phyloP scores from a whole-genome alignment of 1,284 basidiomycete species.

The Trichosporon sp. region DNA sequence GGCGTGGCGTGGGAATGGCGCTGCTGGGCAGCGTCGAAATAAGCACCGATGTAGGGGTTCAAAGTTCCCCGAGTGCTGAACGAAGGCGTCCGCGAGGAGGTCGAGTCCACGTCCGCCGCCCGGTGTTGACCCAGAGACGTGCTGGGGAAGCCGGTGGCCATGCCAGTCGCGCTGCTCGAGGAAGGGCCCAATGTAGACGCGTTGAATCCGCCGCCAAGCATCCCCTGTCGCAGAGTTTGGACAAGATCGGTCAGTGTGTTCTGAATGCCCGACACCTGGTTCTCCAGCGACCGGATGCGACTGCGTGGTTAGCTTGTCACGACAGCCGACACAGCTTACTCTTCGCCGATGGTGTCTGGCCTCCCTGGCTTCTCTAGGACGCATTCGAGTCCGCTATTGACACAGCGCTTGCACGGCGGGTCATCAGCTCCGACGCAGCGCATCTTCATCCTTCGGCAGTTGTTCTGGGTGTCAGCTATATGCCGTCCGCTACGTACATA shows the following conservation, averaged over 20 bases:
- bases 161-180: not conserved
- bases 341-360: constrained; percentile 63
- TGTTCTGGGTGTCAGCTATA: constrained; percentile 34
- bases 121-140: not conserved
- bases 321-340: constrained; percentile 53
- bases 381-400: constrained; percentile 78
- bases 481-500: not conserved
- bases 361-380: constrained; percentile 87
- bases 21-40: not conserved
- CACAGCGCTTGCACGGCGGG: constrained; percentile 85
- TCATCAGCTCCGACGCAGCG: constrained; percentile 67
- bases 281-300: constrained; percentile 79
- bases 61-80: not conserved
- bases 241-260: constrained; percentile 73
- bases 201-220: constrained; percentile 12
- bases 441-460: constrained; percentile 58
- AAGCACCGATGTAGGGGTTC: not conserved
- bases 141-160: not conserved
- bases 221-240: constrained; percentile 47
- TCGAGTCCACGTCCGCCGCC: not conserved
- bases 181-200: not conserved
- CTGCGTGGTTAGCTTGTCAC: constrained; percentile 49
- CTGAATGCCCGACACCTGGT: constrained; percentile 76
- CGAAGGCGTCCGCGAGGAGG: not conserved
- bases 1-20: not conserved